Evolutionary conservation across 805 yeast genomes (phyloP), one percentile per base, ranked within the genome.

Genomic region (Saccharomyces mikatae): DNA sequence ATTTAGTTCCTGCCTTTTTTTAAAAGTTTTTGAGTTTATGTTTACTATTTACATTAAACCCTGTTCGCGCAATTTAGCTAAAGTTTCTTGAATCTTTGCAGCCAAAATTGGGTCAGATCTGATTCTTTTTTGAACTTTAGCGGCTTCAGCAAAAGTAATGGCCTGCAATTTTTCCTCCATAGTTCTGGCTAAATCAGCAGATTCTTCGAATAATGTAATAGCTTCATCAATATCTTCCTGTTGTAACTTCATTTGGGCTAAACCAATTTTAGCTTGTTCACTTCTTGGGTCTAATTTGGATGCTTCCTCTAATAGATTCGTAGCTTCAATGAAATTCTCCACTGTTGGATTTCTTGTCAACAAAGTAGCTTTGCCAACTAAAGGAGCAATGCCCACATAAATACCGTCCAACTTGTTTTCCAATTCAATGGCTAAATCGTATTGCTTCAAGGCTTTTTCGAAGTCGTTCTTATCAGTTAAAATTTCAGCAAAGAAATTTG

Each of bases 401-500:
- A 83, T 85, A 49, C 78, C 79, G 52, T 83, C 79, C 61, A 83
- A 72, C 50, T 81, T 81, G 60, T 79, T 81, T 76, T 92, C 97
- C 67, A 94, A 78, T 71, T 87, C 83, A 53, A 84, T 84, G 53
- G 98, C 89, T 64, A 81, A 80, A 59, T 91, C 96, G 69, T 90
- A 92, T 74, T 89, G 91, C 67, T 82, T 82, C 56, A 82, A 72
- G 55, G 98, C 97, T 57, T 80, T 85, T 30, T 71, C 78, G 54
- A 80, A 73, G 62, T 87, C 89, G 68, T 86, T 86, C 64, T 80
- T 80, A 69, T 92, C 97, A 58, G 88, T 84, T 65, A 92, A 78
- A 51, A 92, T 85, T 76, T 94, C 99, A 67, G 98, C 99, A 68
- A 84, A 90, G 74, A 90, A 94, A 76, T 89, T 91, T 75, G 94